phyloP scores from a whole-genome alignment of 495 filamentous ascomycete species.

The Talaromyces liani region DNA sequence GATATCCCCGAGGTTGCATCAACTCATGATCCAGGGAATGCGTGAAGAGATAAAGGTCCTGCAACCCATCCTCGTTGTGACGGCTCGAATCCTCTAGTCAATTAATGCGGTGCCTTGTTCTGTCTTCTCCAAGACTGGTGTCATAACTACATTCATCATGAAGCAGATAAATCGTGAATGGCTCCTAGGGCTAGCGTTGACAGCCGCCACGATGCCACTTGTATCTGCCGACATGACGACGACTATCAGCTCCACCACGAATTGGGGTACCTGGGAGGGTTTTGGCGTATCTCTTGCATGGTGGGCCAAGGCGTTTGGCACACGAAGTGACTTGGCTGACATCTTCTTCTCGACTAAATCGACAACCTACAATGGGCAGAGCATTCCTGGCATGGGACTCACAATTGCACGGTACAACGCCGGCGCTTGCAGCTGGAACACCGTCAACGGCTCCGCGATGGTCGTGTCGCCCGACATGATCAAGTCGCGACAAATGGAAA shows the following conservation, averaged over 20 bases:
- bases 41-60: not conserved
- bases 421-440: slow-evolving; percentile 26
- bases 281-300: slow-evolving; percentile 33
- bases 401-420: slow-evolving; percentile 33
- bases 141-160: not conserved
- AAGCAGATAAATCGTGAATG: not conserved
- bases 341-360: slow-evolving; percentile 25
- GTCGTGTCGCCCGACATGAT: slow-evolving; percentile 25
- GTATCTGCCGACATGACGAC: slow-evolving; percentile 1
- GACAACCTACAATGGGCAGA: slow-evolving; percentile 13
- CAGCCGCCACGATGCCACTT: not conserved
- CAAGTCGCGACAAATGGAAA: slow-evolving; percentile 25
- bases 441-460: slow-evolving; percentile 23
- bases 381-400: slow-evolving; percentile 28
- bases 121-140: not conserved
- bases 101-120: not conserved
- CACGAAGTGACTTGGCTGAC: slow-evolving; percentile 24
- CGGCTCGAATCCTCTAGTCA: not conserved
- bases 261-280: slow-evolving; percentile 32
- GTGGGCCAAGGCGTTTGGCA: slow-evolving; percentile 30
- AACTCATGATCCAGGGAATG: not conserved
- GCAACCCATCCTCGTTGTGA: not conserved
- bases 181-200: not conserved
- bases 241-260: slow-evolving; percentile 9
- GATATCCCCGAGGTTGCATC: not conserved